Base-by-base conservation (phyloP, 495 filamentous ascomycete genomes). In the Aspergillus avenaceus region DNA sequence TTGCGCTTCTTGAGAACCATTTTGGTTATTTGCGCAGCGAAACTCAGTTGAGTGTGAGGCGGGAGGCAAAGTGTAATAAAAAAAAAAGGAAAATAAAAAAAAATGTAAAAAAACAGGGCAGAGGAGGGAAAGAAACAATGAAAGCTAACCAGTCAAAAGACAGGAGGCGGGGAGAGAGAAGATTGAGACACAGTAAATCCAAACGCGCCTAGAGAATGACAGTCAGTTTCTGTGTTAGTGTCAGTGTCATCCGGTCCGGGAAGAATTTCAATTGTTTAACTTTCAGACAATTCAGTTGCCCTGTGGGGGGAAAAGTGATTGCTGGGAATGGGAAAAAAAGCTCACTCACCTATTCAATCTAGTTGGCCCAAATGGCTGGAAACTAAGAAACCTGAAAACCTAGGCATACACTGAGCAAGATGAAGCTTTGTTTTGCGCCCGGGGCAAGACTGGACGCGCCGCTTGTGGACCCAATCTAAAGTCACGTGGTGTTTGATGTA, bases 1-100 rank as follows among this genome's bases (percentile, higher is more conserved):
- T 63, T 69, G 50, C 66, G 66, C 54, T 59, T 62, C 40, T 32
- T 60, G 22, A 52, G 49, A 27, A 62, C 54, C 65, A 67, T 68
- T 49, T 16, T 43, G 23, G 38, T 24, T 27, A 26, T 46, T 3
- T 31, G 43, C 18, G 43, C 26, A 29, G 22, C 4, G 37, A 27
- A 26, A 48, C 13, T 41, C 42, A 50, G 13, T 11, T 14, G 31
- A 18, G 12, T 24, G 16, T 29, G 32, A 29, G 14, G 21, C 31
- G 31, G 19, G 16, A 19, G 23, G 16, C 9, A 53, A 41, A 41
- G 28, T 42, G n/a, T 26, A 52, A 40, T 36, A 21, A 42, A 41
- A 45, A 38, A 37, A 48, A 47, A 37, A 44, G 40, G 41, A 28
- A 49, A 24, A 34, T 13, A 41, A 12, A 32, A 37, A 31, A 32